Evolutionary conservation across 1,284 basidiomycete genomes (phyloP).

Genomic region (Boletus hoseneyae): DNA sequence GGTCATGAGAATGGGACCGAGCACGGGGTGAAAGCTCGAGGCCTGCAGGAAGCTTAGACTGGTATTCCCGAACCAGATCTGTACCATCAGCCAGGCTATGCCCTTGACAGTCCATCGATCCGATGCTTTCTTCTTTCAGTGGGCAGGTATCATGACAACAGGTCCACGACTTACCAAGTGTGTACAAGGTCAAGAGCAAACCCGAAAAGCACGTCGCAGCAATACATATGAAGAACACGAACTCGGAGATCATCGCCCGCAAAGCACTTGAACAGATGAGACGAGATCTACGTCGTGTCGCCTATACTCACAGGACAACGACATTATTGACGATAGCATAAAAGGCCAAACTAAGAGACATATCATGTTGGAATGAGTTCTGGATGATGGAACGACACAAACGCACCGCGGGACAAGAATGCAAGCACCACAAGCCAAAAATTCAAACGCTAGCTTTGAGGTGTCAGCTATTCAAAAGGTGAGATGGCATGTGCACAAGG

Average conservation of each 20-base stretch:
- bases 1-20: constrained; percentile 85
- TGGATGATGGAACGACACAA: not conserved
- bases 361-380: constrained; percentile 3
- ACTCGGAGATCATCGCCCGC: constrained; percentile 74
- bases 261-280: constrained; percentile 49
- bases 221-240: constrained; percentile 81
- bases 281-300: not conserved
- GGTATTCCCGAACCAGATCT: constrained; percentile 84
- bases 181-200: constrained; percentile 80
- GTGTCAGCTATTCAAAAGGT: constrained; percentile 39
- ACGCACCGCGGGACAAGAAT: constrained; percentile 77
- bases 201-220: constrained; percentile 86
- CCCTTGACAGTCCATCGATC: constrained; percentile 63
- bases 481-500: constrained; percentile 4
- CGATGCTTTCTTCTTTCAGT: constrained; percentile 34
- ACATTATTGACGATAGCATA: constrained; percentile 83
- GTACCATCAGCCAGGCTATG: constrained; percentile 79
- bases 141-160: not conserved
- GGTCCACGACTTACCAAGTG: constrained; percentile 48
- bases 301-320: constrained; percentile 61
- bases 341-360: constrained; percentile 63
- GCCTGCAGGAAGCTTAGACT: constrained; percentile 68
- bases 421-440: constrained; percentile 82
- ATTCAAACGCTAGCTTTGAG: constrained; percentile 76
- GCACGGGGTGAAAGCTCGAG: constrained; percentile 76